These are phyloP conservation scores for Fomes fomentarius DNA, from an alignment of 1,284 basidiomycete genomes.

Conservation along the genomic window DNA sequence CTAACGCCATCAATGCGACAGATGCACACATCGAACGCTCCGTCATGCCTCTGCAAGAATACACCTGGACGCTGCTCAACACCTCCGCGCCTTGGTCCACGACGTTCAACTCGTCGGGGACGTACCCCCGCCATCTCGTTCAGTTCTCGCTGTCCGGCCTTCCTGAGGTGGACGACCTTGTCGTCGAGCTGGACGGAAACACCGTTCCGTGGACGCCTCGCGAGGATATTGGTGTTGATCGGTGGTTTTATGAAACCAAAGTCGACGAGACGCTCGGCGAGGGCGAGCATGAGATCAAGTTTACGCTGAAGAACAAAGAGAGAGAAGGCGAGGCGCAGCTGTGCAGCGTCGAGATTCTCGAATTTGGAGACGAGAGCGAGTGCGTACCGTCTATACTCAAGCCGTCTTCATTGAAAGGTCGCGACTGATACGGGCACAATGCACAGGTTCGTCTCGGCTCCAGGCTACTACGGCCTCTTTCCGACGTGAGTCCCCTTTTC, in stretches of 20 bases:
- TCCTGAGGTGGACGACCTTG: conserved; percentile 58
- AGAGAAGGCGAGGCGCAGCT: conserved; percentile 66
- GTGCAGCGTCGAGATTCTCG: conserved; percentile 77
- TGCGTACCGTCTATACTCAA: too few species aligned
- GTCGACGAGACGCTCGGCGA: conserved; percentile 40
- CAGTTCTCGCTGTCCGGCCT: conserved; percentile 80
- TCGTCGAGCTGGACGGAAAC: conserved; percentile 62
- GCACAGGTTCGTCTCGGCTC: conserved; percentile 60
- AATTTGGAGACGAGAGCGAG: conserved; percentile 72
- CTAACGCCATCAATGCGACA: too few species aligned
- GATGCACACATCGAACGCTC: conserved; percentile 63
- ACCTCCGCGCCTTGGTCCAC: conserved; percentile 59
- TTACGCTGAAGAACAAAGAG: conserved; percentile 55
- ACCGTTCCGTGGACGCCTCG: conserved; percentile 63
- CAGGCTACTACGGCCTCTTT: conserved; percentile 71
- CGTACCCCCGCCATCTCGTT: conserved; percentile 65
- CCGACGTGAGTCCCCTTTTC: conserved; percentile 57
- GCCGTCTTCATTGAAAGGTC: too few species aligned
- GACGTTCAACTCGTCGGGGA: conserved; percentile 66
- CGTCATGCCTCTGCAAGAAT: conserved; percentile 76
- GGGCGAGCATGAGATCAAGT: conserved; percentile 61
- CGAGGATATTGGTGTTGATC: conserved; percentile 59
- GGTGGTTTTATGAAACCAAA: conserved; percentile 74
- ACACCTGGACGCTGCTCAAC: conserved; percentile 77
- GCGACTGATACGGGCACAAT: too few species aligned